Conservation (phyloP, 2,329 filamentous ascomycete species). For the Fusarium sp. region DNA sequence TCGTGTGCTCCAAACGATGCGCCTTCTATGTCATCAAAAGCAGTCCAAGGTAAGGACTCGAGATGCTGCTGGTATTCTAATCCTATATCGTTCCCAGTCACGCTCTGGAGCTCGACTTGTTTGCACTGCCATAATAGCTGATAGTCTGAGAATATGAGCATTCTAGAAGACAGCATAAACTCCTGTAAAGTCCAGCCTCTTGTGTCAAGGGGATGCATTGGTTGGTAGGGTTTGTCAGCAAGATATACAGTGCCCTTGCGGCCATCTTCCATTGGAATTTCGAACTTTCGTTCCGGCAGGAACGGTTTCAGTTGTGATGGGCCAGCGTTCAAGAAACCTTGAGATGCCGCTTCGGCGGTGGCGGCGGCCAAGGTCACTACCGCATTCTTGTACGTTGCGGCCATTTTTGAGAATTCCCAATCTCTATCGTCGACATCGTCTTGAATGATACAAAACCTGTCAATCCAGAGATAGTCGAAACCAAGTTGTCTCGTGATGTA, state of each 20-base stretch:
- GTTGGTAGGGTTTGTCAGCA: rapidly evolving
- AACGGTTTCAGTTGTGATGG: rapidly evolving
- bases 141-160: slow-evolving; percentile 10
- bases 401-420: neutral
- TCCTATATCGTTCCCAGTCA: rapidly evolving
- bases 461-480: neutral
- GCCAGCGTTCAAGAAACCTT: neutral
- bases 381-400: neutral
- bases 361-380: neutral
- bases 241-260: rapidly evolving
- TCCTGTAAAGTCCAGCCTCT: slow-evolving; percentile 1
- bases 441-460: slow-evolving; percentile 2
- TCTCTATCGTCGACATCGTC: neutral
- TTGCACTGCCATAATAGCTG: slow-evolving; percentile 10
- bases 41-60: neutral
- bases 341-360: neutral
- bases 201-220: rapidly evolving
- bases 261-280: rapidly evolving
- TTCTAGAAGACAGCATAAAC: neutral
- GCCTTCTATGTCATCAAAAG: rapidly evolving
- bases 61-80: neutral
- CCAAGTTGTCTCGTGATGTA: rapidly evolving
- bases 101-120: neutral
- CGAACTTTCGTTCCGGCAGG: rapidly evolving
- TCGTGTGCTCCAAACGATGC: neutral